Evolutionary conservation across 768 basidiomycete genomes (phyloP).

Genomic region (Mycena capillaripes): DNA sequence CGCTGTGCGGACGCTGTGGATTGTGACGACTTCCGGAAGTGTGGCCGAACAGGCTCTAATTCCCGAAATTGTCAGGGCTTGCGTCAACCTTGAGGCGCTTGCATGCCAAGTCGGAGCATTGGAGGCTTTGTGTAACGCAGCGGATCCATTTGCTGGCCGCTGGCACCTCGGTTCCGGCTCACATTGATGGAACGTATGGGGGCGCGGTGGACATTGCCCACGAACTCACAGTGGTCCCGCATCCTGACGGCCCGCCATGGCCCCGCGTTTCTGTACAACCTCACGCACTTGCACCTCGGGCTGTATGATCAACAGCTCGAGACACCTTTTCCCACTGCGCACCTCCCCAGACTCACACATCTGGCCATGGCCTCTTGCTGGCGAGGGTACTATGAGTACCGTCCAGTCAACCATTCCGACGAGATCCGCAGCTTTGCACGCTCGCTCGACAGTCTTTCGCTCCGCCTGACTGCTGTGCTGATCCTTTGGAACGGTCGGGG

Average conservation of each 20-base stretch:
- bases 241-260: background rate
- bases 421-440: background rate
- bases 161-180: background rate
- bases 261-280: background rate
- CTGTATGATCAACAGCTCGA: background rate
- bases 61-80: background rate
- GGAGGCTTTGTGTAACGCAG: background rate
- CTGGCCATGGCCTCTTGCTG: background rate
- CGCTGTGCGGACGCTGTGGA: slow-evolving; percentile 5
- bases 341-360: slow-evolving; percentile 10
- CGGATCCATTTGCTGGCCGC: background rate
- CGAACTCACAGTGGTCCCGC: background rate
- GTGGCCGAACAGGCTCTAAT: background rate
- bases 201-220: background rate
- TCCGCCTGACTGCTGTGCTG: background rate
- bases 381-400: background rate
- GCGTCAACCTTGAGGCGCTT: background rate
- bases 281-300: background rate
- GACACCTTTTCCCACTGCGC: background rate
- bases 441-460: background rate
- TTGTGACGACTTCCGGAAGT: background rate
- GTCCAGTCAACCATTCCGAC: background rate
- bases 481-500: background rate
- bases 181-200: background rate
- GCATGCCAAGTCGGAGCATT: background rate